Evolutionary conservation across 345 rosid species (phyloP).

Genomic region (Lagerstroemia speciosa): DNA sequence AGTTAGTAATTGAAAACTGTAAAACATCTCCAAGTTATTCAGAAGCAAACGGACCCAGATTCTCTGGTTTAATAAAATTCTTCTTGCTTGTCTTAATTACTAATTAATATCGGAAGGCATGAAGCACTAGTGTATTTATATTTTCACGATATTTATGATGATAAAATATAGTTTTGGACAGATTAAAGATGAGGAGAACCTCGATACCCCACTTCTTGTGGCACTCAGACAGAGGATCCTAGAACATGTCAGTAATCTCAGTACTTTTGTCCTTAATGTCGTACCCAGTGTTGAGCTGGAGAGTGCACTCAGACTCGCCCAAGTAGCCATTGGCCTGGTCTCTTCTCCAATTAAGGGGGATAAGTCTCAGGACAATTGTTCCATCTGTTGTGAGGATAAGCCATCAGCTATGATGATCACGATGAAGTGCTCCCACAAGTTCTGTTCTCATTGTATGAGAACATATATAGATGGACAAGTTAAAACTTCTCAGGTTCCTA

Average conservation of each 20-base stretch:
- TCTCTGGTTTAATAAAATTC: not conserved
- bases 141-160: constrained; percentile 5
- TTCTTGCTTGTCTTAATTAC: not conserved
- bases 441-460: constrained; percentile 94
- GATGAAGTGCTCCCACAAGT: constrained; percentile 80
- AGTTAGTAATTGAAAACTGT: not conserved
- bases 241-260: constrained; percentile 54
- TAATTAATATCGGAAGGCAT: not conserved
- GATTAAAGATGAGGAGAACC: constrained; percentile 49
- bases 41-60: too few species aligned
- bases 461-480: constrained; percentile 79
- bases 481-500: constrained; percentile 66
- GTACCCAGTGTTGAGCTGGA: constrained; percentile 47
- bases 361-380: constrained; percentile 45
- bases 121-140: not conserved
- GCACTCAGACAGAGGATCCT: constrained; percentile 72
- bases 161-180: constrained; percentile 22
- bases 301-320: constrained; percentile 58
- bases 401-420: constrained; percentile 63
- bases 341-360: constrained; percentile 36
- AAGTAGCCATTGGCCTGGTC: constrained; percentile 69
- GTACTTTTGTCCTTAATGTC: constrained; percentile 56
- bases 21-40: not conserved
- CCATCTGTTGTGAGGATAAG: constrained; percentile 86
- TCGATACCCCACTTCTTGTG: constrained; percentile 54